Percentiles rank a stretch among this genome's conserved stretches.
phyloP scores from a whole-genome alignment of 352 stramenopile species.

The Phytopythium boreale region DNA sequence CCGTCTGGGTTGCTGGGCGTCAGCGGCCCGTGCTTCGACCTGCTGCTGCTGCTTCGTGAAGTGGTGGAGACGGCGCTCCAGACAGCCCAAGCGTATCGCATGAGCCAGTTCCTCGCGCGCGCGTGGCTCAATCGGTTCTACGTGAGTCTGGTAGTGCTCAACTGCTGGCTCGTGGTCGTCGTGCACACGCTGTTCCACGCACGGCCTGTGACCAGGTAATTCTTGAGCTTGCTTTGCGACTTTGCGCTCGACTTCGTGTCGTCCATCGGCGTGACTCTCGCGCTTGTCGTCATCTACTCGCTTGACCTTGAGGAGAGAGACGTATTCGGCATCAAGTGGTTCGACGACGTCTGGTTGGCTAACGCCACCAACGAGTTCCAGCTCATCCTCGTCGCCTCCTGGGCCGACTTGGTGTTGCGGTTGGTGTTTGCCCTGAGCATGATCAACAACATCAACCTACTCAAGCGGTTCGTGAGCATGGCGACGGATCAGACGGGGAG shows the following conservation, averaged over 20 bases:
- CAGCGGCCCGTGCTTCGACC: conserved; percentile 19
- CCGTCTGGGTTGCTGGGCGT: conserved; percentile 11
- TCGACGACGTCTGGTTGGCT: conserved; percentile 18
- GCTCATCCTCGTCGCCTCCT: conserved; percentile 34
- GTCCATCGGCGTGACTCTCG: conserved; percentile 18
- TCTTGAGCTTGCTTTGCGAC: conserved; percentile 13
- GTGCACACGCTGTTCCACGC: conserved; percentile 7
- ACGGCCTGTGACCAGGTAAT: background rate
- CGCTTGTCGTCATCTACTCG: conserved; percentile 14
- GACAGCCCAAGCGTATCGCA: conserved; percentile 22
- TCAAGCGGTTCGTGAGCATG: conserved; percentile 22
- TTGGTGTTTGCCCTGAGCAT: conserved; percentile 37
- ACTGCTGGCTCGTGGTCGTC: conserved; percentile 19
- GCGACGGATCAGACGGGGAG: background rate
- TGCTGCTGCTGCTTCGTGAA: conserved; percentile 14
- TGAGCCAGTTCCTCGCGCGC: conserved; percentile 21
- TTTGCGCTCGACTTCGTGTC: conserved; percentile 21
- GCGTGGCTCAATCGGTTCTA: conserved; percentile 28
- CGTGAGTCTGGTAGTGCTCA: conserved; percentile 18
- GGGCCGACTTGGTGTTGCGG: conserved; percentile 24
- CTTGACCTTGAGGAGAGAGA: conserved; percentile 10
- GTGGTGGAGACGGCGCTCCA: conserved; percentile 22
- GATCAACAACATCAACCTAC: conserved; percentile 22
- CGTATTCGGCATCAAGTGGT: conserved; percentile 15
- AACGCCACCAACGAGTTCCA: conserved; percentile 24